Base-by-base conservation (phyloP, 306 rosid genomes). In the Casuarina cunninghamiana region DNA sequence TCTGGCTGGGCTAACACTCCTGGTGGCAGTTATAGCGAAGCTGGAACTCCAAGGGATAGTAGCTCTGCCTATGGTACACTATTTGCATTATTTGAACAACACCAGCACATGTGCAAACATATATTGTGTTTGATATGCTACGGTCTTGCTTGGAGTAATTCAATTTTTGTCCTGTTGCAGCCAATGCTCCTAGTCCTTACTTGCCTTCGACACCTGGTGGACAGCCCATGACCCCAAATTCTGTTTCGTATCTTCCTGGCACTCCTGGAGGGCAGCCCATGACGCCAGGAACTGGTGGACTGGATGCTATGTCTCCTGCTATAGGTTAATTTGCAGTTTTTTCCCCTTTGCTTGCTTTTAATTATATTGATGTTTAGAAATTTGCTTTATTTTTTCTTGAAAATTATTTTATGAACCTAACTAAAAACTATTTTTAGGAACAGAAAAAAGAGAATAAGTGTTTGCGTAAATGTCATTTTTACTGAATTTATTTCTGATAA, bases 191-290 rank as follows among this genome's bases (percentile, higher is more conserved):
- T 1, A 96, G 99, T 82, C 99, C 99, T 3, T 96, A 96, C 88
- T 88, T 96, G 83, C 99, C 99, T 37, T 96, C 98, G 45, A 96
- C 99, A 76, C 99, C 99, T 16, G 98, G 97, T 84, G 98, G 98
- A 63, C 98, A 93, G 88, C 99, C 99, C 50, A 90, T 91, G 99
- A 96, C 99, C 53, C 99, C 99, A 77, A 96, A 90, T 83, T 90
- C 99, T 12, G 98, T 87, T 35, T 90, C 96, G 70, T 96, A 90
- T 89, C 97, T 96, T 86, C 99, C 99, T 39, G 97, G 99, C 50
- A 96, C 99, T 57, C 99, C 99, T 72, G 99, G 99, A 70, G 99
- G 99, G 83, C 99, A 93, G 84, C 99, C 99, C 15, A 96, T 96
- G 99, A 96, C 99, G 63, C 99, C 98, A 21, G 99, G 99, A 78